phyloP scores from a whole-genome alignment of 2,329 filamentous ascomycete genomes.

The Hypoxylon sp. region DNA sequence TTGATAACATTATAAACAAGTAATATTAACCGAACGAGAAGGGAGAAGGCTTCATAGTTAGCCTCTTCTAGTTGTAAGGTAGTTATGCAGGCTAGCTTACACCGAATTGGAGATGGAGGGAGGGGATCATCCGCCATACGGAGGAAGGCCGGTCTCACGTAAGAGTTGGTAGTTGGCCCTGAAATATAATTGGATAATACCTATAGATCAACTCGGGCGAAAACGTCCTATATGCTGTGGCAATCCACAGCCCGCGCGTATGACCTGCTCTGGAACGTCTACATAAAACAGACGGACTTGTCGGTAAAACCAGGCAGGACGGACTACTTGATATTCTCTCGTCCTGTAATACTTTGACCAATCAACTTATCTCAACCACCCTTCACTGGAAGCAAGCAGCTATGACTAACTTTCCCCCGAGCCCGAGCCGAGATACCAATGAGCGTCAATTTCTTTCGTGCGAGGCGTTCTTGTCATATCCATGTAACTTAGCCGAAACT shows the following conservation, averaged over 20 bases:
- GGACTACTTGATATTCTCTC: not conserved
- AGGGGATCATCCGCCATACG: not conserved
- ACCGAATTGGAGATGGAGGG: constrained; percentile 1
- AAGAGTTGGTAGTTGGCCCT: not conserved
- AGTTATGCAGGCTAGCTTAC: constrained; percentile 4
- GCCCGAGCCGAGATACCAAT: constrained; percentile 5
- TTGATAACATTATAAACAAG: not conserved
- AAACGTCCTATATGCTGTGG: not conserved
- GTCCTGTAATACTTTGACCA: not conserved
- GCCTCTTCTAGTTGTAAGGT: not conserved
- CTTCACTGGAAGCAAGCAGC: not conserved
- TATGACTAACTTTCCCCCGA: not conserved
- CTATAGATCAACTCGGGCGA: not conserved
- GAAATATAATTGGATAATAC: not conserved
- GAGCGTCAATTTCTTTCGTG: constrained; percentile 11
- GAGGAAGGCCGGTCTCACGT: not conserved
- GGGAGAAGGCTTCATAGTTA: not conserved
- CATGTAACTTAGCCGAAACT: constrained; percentile 10
- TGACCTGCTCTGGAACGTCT: not conserved
- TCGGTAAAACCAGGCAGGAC: not conserved
- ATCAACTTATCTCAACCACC: not conserved
- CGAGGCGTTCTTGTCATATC: constrained; percentile 8
- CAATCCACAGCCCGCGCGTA: not conserved
- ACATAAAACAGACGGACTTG: not conserved
- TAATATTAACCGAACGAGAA: not conserved